Evolutionary conservation across 2,329 filamentous ascomycete genomes (phyloP), one percentile per base, ranked within the genome.

Genomic region (Amylocarpus encephaloides): DNA sequence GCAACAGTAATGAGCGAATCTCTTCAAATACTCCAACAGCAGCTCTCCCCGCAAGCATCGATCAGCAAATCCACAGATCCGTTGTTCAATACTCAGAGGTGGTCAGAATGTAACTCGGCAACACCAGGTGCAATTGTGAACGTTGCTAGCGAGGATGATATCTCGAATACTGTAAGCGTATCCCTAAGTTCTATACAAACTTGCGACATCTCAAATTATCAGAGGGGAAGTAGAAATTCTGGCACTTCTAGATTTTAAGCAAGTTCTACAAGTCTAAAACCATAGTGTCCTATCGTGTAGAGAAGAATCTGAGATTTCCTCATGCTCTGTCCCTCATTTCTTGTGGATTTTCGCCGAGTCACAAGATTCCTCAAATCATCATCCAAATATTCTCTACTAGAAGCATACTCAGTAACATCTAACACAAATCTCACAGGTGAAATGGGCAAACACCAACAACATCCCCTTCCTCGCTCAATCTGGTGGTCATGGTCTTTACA

Each of bases 401-500:
- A 18, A n/a, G 7, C 15, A 2, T 26, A 18, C 12, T 9, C 4
- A 19, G 13, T 9, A 33, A 6, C 5, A 13, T 36, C 33, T 29
- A n/a, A 46, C 32, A 10, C 9, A 26, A 5, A 13, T 5, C 13
- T 35, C 35, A 43, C 16, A 53, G 51, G 16, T 53, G 10, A 50
- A 53, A 53, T 53, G 30, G 36, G 51, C 51, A 5, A 41, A 18
- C 32, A 38, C 15, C 12, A 10, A 46, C 43, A 36, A 46, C 6
- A 54, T 56, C 6, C 33, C 46, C 3, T 52, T 54, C 30, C 38
- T 52, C 19, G 51, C 54, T 3, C 49, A 52, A 34, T 40, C 36
- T 6, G 51, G 54, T n/a, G 47, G 40, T 11, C 49, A 56, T 16
- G 54, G 46, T 2, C 48, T 49, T 11, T 16, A 19, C 9, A n/a